Evolutionary conservation across 306 rosid genomes (phyloP), one percentile per base, ranked within the genome.

Genomic region (Sophora flavescens): DNA sequence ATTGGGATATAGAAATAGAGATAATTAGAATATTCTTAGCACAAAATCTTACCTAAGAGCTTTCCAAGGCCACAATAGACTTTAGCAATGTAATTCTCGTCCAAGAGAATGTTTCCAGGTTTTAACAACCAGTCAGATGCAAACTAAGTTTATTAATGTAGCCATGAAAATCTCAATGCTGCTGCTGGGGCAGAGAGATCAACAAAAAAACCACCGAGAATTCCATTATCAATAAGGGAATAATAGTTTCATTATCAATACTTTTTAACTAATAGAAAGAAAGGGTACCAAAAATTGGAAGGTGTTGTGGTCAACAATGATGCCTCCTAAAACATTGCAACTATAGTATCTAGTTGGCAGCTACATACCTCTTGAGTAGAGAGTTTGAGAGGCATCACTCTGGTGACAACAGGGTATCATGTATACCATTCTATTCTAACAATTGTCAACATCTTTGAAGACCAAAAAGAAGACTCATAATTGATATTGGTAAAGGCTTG

Each of bases 221-320:
- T 67, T 45, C 36, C 42, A 62, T 63, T 35, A 59, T 33, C 53
- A 78, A 17, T 36, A 84, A 17, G 38, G 66, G 30, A 22, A 60
- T 32, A 52, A 26, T 7, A 45, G 10, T 14, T 64, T 53, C 32
- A 11, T 50, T 56, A n/a, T 54, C 45, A 6, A 65, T 15, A 70
- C 13, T 47, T 39, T 39, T 6, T 59, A 9, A 48, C 30, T 16
- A 51, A 47, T 15, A 28, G 47, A 58, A 44, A 70, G n/a, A 68
- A 73, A 52, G 33, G 51, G 63, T 47, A 63, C 54, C 56, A 53
- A 16, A 22, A 22, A 22, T 22, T 22, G 22, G 22, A 22, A 22
- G 22, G 22, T 22, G 22, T 22, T 22, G 65, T 51, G 6, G 62
- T 53, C 44, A 33, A 76, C 54, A 60, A 75, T 74, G 6, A 6